These are phyloP conservation scores for Gossypium mustelinum DNA, from an alignment of 345 rosid genomes.

Conservation along the genomic window DNA sequence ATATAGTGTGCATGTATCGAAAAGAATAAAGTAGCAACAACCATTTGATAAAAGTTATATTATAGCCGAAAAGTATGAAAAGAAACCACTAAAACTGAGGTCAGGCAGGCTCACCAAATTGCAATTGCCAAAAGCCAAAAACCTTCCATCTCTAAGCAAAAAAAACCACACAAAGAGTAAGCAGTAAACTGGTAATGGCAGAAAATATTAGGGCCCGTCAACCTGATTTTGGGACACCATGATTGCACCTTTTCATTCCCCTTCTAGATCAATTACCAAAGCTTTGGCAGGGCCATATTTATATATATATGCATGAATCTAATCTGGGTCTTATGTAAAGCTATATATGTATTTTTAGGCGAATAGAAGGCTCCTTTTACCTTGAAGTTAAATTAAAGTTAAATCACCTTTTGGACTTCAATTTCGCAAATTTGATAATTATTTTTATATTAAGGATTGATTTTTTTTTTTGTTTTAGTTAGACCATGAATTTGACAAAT, in stretches of 20 bases:
- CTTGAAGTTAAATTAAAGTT: too few species aligned
- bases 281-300: background rate
- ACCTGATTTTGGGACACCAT: slow-evolving; percentile 16
- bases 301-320: too few species aligned
- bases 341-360: too few species aligned
- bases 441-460: too few species aligned
- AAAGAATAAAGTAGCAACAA: background rate
- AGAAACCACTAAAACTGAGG: background rate
- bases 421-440: too few species aligned
- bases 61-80: slow-evolving; percentile 12
- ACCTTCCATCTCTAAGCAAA: too few species aligned
- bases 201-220: slow-evolving; percentile 11
- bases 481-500: too few species aligned
- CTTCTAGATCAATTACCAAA: slow-evolving; percentile 40
- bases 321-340: too few species aligned
- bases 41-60: background rate
- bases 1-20: background rate
- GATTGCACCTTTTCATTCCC: slow-evolving; percentile 13
- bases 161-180: too few species aligned
- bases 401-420: too few species aligned
- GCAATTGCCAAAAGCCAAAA: background rate
- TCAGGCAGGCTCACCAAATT: background rate
- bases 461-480: too few species aligned
- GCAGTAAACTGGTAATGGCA: background rate
- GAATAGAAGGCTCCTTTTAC: too few species aligned